Conservation (phyloP, 129 eudicot species). For the Apium graveolens region DNA sequence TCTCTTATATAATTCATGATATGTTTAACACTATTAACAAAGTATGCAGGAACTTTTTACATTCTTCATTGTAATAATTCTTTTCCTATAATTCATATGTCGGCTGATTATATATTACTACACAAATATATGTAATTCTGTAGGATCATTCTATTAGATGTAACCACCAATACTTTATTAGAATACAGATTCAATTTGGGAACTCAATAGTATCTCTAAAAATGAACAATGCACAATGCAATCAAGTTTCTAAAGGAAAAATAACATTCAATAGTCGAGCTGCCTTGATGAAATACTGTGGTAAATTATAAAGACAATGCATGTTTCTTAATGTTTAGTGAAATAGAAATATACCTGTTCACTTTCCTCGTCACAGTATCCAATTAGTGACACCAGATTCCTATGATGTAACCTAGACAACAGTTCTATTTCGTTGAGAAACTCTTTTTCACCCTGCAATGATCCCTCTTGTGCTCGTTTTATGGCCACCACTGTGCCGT, state of each 20-base stretch:
- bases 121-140: too few relatives aligned
- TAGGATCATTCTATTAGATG: neutral
- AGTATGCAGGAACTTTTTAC: neutral
- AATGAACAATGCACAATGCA: neutral
- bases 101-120: too few relatives aligned
- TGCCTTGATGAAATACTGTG: neutral
- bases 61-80: too few relatives aligned
- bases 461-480: constrained; percentile 83
- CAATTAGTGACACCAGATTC: constrained; percentile 64
- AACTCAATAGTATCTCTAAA: neutral
- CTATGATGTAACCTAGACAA: constrained; percentile 76
- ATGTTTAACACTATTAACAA: too few relatives aligned
- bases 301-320: neutral
- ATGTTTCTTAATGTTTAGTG: neutral
- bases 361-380: constrained; percentile 77
- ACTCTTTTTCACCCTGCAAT: constrained; percentile 73
- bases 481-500: constrained; percentile 71
- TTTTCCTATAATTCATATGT: too few relatives aligned
- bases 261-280: neutral
- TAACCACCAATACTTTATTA: neutral
- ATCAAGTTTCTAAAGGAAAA: neutral
- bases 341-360: constrained; percentile 50
- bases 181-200: neutral
- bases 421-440: constrained; percentile 73
- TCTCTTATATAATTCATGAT: too few relatives aligned